Evolutionary conservation across 108 stramenopile species (phyloP).

Genomic region (Cylindrotheca closterium): DNA sequence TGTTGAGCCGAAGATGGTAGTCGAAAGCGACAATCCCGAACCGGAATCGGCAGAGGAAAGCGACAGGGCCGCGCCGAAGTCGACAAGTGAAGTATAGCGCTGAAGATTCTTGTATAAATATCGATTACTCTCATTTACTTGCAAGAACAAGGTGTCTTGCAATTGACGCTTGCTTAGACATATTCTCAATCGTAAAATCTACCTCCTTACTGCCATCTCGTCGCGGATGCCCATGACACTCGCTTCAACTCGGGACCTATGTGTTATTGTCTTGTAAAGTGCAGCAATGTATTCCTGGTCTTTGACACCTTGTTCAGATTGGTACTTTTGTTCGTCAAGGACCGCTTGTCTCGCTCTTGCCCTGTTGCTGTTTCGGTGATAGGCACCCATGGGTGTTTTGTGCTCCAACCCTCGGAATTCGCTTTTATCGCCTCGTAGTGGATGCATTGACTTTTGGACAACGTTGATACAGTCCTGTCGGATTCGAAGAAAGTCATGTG

Average conservation of each 20-base stretch:
- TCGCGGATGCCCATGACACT: not conserved
- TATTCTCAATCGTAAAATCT: not conserved
- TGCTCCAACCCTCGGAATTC: slow-evolving; percentile 24
- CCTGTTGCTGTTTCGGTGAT: slow-evolving; percentile 13
- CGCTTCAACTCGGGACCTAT: not conserved
- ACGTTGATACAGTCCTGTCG: slow-evolving; percentile 1
- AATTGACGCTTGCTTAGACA: no score
- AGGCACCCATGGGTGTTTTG: slow-evolving; percentile 17
- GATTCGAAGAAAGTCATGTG: slow-evolving; percentile 14
- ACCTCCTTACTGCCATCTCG: not conserved
- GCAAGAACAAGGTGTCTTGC: no score
- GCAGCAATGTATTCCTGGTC: slow-evolving; percentile 31
- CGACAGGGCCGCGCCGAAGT: no score
- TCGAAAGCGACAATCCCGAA: no score
- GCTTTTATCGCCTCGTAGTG: not conserved
- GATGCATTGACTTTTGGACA: not conserved
- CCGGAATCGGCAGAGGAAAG: no score
- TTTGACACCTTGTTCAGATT: slow-evolving; percentile 24
- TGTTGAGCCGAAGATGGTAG: no score
- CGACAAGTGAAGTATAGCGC: no score
- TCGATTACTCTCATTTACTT: no score
- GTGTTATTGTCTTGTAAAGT: not conserved
- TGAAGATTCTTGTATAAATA: no score
- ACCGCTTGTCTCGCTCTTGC: slow-evolving; percentile 23
- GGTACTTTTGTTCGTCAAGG: slow-evolving; percentile 33